Evolutionary conservation across 1,284 basidiomycete species (phyloP).

Genomic region (Stygiomarasmius scandens): DNA sequence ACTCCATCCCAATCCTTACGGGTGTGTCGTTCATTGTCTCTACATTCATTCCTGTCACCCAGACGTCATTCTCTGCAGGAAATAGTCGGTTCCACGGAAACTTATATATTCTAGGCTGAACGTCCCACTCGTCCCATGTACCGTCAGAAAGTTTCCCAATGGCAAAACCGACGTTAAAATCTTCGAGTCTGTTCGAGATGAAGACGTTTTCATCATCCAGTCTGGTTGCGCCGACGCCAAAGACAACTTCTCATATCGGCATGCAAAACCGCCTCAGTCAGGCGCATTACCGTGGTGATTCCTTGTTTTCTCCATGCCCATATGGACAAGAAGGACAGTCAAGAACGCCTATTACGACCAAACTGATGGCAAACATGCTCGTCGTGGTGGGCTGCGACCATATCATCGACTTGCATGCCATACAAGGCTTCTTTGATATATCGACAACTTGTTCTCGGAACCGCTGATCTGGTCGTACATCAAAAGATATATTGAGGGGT

Average conservation of each 20-base stretch:
- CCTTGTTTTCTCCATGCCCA: slow-evolving; percentile 97
- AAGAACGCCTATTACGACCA: slow-evolving; percentile 96
- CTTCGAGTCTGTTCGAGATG: slow-evolving; percentile 93
- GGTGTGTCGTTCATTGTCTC: slow-evolving; percentile 61
- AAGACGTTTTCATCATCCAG: slow-evolving; percentile 97
- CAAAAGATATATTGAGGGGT: slow-evolving; percentile 84
- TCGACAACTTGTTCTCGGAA: slow-evolving; percentile 94
- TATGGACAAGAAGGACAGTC: slow-evolving; percentile 98
- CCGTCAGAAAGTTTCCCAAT: slow-evolving; percentile 95
- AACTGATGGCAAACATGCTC: slow-evolving; percentile 97
- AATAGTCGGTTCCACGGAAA: slow-evolving; percentile 79
- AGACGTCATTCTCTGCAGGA: slow-evolving; percentile 53
- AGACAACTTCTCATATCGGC: slow-evolving; percentile 88
- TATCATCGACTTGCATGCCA: slow-evolving; percentile 97
- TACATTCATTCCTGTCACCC: slow-evolving; percentile 17
- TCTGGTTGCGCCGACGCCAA: slow-evolving; percentile 79
- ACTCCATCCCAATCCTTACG: slow-evolving; percentile 90
- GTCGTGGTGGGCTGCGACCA: slow-evolving; percentile 97
- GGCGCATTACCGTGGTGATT: slow-evolving; percentile 97
- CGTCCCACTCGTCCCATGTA: slow-evolving; percentile 87
- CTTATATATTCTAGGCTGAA: slow-evolving; percentile 75
- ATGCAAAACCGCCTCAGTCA: slow-evolving; percentile 96
- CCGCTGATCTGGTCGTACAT: slow-evolving; percentile 89
- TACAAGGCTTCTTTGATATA: slow-evolving; percentile 99
- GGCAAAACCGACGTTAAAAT: slow-evolving; percentile 94